Evolutionary conservation across 768 basidiomycete genomes (phyloP), one percentile per base, ranked within the genome.

Genomic region (Termitomyces sp.): DNA sequence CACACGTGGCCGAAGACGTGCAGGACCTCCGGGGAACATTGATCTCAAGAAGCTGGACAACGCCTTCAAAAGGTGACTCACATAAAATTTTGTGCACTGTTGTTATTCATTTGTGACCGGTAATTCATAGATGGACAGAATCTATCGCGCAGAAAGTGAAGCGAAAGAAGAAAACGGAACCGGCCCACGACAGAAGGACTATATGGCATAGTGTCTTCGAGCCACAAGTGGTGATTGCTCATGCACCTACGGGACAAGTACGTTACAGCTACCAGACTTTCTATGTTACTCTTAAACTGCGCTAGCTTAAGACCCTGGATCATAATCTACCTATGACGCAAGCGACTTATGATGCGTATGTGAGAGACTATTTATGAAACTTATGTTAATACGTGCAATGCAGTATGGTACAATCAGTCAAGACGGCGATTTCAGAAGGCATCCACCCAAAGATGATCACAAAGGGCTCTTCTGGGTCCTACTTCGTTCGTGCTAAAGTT

Each of bases 371-470:
- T 35, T 28, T 41, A 47, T 32, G 26, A 38, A 16, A 40, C 23
- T 61, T 50, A 16, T 18, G 23, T 44, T 61, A 16, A 66, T 23
- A 30, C 51, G 49, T 6, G 36, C 48, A n/a, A n/a, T 51, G 50
- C 59, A 90, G 88, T 55, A 67, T 87, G 16, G 83, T 83, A 16
- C 78, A 85, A 66, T 83, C 84, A 33, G 85, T 91, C 16, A 83
- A 81, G 67, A 78, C 72, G 59, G 89, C 91, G 14, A 89, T 95
- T 63, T 60, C 75, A 6, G 88, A 86, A 26, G 92, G 91, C 13
- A 81, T 92, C 46, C 92, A 95, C 66, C 93, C 93, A 10, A 92
- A 93, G 71, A 90, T 95, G 84, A 95, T 95, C 52, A 73, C 83
- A 5, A 94, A 93, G 67, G 94, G 94, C 12, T 93, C 90, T 2